Percentiles rank a stretch among this genome's conserved stretches.
Evolutionary conservation across 2,329 filamentous ascomycete genomes (phyloP).

Genomic region (Daldinia sp.): DNA sequence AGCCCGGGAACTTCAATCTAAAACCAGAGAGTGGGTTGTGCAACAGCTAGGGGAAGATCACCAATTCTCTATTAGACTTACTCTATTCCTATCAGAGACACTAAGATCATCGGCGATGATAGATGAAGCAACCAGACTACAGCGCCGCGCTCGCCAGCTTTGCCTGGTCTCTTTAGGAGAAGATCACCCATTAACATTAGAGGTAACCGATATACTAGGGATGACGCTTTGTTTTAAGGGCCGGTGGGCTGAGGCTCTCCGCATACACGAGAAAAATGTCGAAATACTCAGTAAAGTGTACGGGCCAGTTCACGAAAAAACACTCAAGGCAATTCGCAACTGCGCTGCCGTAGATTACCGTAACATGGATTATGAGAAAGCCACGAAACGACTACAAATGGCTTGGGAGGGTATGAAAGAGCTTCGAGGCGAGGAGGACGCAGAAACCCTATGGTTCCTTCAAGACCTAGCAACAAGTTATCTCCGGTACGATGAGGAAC

Average conservation of each 20-base stretch:
- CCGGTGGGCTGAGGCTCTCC: background rate
- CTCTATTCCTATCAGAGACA: background rate
- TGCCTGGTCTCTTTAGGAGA: background rate
- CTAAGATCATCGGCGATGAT: background rate
- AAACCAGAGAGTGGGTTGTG: background rate
- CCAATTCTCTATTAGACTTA: background rate
- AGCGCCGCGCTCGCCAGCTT: background rate
- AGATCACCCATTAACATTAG: background rate
- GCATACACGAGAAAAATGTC: background rate
- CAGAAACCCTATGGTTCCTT: background rate
- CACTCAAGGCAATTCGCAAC: background rate
- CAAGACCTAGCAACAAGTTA: background rate
- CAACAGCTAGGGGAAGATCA: background rate
- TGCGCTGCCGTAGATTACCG: background rate
- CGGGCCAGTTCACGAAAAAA: background rate
- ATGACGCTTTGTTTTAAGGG: background rate
- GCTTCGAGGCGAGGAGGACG: background rate
- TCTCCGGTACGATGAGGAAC: background rate
- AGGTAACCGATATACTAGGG: background rate
- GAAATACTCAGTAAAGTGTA: background rate
- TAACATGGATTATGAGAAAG: background rate
- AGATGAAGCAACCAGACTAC: background rate
- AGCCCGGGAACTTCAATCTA: background rate
- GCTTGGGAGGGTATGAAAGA: background rate
- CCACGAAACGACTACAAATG: background rate